Evolutionary conservation across 1,284 basidiomycete genomes (phyloP).

Genomic region (Sporisorium graminicola): DNA sequence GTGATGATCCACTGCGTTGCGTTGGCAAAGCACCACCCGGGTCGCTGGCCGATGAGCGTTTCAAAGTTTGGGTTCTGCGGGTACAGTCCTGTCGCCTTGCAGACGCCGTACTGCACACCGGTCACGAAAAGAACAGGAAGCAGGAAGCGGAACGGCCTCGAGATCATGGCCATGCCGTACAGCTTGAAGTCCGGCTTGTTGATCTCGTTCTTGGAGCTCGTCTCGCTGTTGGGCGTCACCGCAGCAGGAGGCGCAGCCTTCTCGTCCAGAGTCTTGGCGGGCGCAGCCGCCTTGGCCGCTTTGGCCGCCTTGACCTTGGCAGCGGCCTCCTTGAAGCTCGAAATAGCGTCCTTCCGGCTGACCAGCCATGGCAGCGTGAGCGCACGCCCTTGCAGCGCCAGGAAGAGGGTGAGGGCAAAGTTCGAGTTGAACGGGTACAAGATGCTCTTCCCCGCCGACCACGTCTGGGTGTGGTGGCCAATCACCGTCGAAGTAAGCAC

Average conservation of each 20-base stretch:
- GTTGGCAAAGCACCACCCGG: constrained; percentile 42
- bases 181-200: constrained; percentile 44
- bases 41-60: constrained; percentile 29
- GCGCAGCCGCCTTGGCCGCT: constrained; percentile 25
- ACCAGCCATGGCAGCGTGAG: constrained; percentile 43
- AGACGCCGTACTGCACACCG: constrained; percentile 48
- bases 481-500: constrained; percentile 44
- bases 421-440: constrained; percentile 48
- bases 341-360: constrained; percentile 30
- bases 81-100: constrained; percentile 35
- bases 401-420: constrained; percentile 48
- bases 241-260: constrained; percentile 19
- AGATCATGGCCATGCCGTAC: constrained; percentile 48
- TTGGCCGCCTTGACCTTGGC: constrained; percentile 39
- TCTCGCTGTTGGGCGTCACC: neutral
- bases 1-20: constrained; percentile 44
- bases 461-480: constrained; percentile 10
- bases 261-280: constrained; percentile 31
- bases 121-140: constrained; percentile 47
- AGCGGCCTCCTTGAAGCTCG: constrained; percentile 32
- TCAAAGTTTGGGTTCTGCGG: constrained; percentile 36
- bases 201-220: constrained; percentile 14
- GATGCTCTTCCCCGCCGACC: constrained; percentile 41
- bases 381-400: constrained; percentile 42
- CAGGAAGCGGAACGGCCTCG: constrained; percentile 49